phyloP scores from a whole-genome alignment of 306 rosid genomes.

The Dalbergia cultrata region DNA sequence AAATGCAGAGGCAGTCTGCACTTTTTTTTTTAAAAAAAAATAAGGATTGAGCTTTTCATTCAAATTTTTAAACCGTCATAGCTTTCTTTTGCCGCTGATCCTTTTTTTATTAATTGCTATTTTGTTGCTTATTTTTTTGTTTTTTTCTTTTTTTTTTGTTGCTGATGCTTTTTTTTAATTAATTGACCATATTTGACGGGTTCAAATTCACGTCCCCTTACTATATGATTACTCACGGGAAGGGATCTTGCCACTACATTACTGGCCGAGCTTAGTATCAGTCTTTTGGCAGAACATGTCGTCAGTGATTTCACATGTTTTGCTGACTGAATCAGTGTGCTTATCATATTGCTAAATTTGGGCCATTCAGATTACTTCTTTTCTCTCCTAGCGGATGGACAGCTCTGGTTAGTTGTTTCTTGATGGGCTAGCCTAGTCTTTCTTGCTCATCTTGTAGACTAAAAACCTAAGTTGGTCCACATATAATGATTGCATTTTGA shows the following conservation, averaged over 20 bases:
- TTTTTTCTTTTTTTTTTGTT: slow-evolving; percentile 5
- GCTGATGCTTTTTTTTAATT: not conserved
- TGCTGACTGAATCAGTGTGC: slow-evolving; percentile 4
- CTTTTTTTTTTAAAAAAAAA: not conserved
- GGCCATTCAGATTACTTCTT: not conserved
- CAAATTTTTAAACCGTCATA: slow-evolving; percentile 9
- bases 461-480: not conserved
- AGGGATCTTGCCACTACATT: too few relatives aligned
- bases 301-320: slow-evolving; percentile 33
- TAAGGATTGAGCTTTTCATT: slow-evolving; percentile 39
- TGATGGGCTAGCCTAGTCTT: not conserved
- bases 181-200: too few relatives aligned
- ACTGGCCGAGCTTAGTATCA: not conserved
- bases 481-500: not conserved
- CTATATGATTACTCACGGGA: too few relatives aligned
- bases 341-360: slow-evolving; percentile 26
- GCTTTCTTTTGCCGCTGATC: not conserved
- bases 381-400: slow-evolving; percentile 19
- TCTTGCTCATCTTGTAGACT: slow-evolving; percentile 8
- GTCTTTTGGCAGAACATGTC: slow-evolving; percentile 39
- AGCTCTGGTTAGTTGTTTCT: not conserved
- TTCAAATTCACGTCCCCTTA: too few relatives aligned
- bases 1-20: not conserved
- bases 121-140: too few relatives aligned
- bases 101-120: not conserved